Evolutionary conservation across 176 grass and related monocot genomes (phyloP).

Genomic region (Avena insularis): DNA sequence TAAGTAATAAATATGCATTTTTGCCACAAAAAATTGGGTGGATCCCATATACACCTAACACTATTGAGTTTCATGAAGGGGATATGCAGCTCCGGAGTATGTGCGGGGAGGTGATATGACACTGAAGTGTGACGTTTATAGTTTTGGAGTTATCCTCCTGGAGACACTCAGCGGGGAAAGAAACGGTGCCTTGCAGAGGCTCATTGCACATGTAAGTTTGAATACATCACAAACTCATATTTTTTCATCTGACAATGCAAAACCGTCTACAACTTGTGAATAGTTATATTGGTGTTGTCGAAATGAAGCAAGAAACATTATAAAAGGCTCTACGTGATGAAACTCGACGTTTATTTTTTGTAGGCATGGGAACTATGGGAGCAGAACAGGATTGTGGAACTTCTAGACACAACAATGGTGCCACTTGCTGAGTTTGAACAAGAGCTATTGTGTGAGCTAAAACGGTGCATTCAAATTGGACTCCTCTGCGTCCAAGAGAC

Average conservation of each 20-base stretch:
- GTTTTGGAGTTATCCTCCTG: neutral
- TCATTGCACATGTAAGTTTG: constrained; percentile 1
- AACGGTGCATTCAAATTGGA: constrained; percentile 56
- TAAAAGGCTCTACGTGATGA: too few species aligned
- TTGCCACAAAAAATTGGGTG: neutral
- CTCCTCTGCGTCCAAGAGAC: constrained; percentile 54
- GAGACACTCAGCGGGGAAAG: constrained; percentile 28
- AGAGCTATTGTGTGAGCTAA: neutral
- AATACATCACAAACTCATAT: neutral
- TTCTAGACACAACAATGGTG: constrained; percentile 21
- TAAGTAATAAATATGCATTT: neutral
- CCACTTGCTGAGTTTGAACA: neutral
- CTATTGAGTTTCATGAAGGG: neutral
- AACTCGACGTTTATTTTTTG: neutral
- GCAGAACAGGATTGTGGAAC: neutral
- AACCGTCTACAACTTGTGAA: too few species aligned
- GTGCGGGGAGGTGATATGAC: neutral
- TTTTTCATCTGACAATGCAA: too few species aligned
- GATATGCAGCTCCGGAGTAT: constrained; percentile 24
- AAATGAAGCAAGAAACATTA: neutral
- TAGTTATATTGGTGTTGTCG: neutral
- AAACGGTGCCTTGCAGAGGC: neutral
- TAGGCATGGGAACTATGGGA: constrained; percentile 59
- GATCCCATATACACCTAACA: neutral
- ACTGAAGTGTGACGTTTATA: constrained; percentile 11